These are phyloP conservation scores for Aspergillus carlsbadensis DNA, from an alignment of 495 filamentous ascomycete species.

Conservation along the genomic window DNA sequence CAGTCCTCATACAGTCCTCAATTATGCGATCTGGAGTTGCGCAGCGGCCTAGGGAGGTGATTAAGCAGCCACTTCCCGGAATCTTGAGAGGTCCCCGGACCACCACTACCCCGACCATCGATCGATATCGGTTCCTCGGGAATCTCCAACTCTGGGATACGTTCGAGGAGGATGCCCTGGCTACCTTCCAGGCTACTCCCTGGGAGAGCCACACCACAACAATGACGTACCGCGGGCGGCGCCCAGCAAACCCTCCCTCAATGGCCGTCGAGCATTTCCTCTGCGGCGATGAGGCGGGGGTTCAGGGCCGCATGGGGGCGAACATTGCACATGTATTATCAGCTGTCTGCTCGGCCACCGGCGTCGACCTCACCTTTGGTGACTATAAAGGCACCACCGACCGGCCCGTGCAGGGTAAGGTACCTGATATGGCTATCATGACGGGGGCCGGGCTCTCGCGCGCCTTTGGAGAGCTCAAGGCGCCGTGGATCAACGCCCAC, in stretches of 20 bases:
- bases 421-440: not conserved
- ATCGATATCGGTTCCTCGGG: not conserved
- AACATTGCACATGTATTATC: not conserved
- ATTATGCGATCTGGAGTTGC: not conserved
- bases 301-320: not conserved
- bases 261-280: not conserved
- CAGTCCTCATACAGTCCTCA: too few species aligned
- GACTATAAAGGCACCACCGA: not conserved
- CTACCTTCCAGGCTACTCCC: not conserved
- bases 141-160: not conserved
- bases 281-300: not conserved
- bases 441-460: not conserved
- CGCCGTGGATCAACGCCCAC: not conserved
- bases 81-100: not conserved
- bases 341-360: not conserved
- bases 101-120: not conserved
- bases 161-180: not conserved
- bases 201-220: not conserved
- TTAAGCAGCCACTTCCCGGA: not conserved
- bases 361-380: not conserved
- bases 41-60: not conserved
- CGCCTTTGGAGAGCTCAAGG: not conserved
- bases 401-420: not conserved
- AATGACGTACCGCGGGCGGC: not conserved
- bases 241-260: not conserved